Conservation (phyloP, 2,329 filamentous ascomycete genomes). For the Myriosclerotinia scirpicola region DNA sequence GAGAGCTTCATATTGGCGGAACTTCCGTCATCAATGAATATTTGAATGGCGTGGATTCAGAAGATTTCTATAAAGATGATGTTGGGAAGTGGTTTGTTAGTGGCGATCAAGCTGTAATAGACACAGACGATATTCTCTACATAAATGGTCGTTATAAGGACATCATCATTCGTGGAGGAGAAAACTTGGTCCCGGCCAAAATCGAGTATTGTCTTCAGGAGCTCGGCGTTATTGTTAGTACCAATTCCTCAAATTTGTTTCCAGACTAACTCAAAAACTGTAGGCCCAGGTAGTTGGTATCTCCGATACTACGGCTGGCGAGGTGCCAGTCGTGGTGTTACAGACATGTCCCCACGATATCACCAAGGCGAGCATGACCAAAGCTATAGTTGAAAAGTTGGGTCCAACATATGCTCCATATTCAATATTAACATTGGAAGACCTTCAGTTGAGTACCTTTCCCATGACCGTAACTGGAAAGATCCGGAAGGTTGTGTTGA, state of each 20-base stretch:
- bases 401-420: neutral
- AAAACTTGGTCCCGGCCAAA: conserved; percentile 63
- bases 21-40: conserved; percentile 71
- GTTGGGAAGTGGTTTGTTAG: conserved; percentile 50
- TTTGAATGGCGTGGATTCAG: conserved; percentile 68
- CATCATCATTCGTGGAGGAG: conserved; percentile 66
- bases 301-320: neutral
- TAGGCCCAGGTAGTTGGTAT: conserved; percentile 10
- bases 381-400: neutral
- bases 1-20: conserved; percentile 75
- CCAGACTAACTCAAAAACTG: neutral
- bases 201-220: conserved; percentile 62
- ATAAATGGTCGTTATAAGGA: conserved; percentile 72
- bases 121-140: conserved; percentile 45
- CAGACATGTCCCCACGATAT: neutral
- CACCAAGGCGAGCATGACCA: neutral
- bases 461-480: conserved; percentile 6
- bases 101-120: conserved; percentile 54
- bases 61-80: neutral
- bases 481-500: conserved; percentile 5
- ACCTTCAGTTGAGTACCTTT: neutral
- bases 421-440: conserved; percentile 2
- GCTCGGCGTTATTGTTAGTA: conserved; percentile 1
- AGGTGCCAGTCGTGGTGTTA: neutral
- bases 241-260: neutral